A percentile compares a stretch with the other conserved stretches of the same genome.
phyloP scores from a whole-genome alignment of 176 grass and related monocot species.

The Hsuehochloa calcarea region DNA sequence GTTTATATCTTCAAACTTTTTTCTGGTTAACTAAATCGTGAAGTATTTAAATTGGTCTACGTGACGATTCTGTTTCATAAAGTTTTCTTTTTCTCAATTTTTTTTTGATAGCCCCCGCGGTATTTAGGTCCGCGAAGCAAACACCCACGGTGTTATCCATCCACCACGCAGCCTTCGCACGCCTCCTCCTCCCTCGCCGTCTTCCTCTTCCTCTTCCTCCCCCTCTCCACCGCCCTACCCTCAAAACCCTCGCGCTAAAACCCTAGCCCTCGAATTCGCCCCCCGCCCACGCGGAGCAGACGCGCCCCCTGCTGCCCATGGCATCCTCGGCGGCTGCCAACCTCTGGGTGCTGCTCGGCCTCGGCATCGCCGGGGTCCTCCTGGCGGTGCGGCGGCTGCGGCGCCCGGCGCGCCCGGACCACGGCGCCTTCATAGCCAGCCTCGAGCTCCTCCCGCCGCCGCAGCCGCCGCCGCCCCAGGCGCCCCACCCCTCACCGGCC shows the following conservation, averaged over 20 bases:
- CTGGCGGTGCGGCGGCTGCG: slow-evolving; percentile 58
- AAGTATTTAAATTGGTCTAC: background rate
- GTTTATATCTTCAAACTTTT: background rate
- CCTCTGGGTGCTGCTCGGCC: slow-evolving; percentile 86
- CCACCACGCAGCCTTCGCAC: slow-evolving; percentile 15
- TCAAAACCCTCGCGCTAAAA: slow-evolving; percentile 36
- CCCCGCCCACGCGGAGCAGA: background rate
- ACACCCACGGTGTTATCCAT: slow-evolving; percentile 35
- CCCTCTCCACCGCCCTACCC: background rate
- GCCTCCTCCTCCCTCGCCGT: slow-evolving; percentile 34
- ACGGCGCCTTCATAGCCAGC: slow-evolving; percentile 78
- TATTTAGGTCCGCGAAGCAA: slow-evolving; percentile 27
- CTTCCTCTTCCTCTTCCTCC: background rate
- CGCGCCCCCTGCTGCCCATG: slow-evolving; percentile 20
- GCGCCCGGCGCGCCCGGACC: slow-evolving; percentile 60
- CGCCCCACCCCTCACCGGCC: slow-evolving; percentile 77
- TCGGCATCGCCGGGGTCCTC: slow-evolving; percentile 77
- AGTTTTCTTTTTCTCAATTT: background rate
- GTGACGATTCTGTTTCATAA: background rate
- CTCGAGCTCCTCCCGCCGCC: slow-evolving; percentile 81
- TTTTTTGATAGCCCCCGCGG: background rate
- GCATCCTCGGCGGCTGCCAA: slow-evolving; percentile 64
- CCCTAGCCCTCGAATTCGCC: slow-evolving; percentile 36
- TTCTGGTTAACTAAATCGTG: background rate
- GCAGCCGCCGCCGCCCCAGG: slow-evolving; percentile 80